Evolutionary conservation across 805 yeast genomes (phyloP).

Genomic region (Babjeviella inositovora): DNA sequence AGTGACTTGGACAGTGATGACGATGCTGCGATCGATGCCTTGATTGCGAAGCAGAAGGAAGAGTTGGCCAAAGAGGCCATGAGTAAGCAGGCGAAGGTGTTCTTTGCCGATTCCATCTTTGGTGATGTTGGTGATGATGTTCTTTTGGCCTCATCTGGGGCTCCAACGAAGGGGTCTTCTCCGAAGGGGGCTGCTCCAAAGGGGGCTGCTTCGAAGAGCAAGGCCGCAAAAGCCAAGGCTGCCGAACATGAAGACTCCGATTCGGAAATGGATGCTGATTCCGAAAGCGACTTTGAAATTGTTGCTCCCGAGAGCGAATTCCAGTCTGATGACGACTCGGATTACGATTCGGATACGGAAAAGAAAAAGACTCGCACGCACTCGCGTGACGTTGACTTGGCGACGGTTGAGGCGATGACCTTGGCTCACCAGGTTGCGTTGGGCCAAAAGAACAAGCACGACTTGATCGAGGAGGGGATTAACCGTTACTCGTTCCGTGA

Average conservation of each 20-base stretch:
- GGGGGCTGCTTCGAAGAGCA: conserved; percentile 1
- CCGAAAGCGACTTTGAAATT: conserved; percentile 25
- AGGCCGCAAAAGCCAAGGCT: not conserved
- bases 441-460: conserved; percentile 75
- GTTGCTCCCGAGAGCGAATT: conserved; percentile 13
- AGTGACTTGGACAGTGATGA: conserved; percentile 40
- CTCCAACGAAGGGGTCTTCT: conserved; percentile 1
- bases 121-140: conserved; percentile 23
- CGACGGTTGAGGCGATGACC: conserved; percentile 95
- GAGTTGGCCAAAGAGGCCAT: conserved; percentile 29
- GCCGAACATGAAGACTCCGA: conserved; percentile 9
- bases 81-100: conserved; percentile 21
- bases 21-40: conserved; percentile 48
- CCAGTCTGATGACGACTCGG: conserved; percentile 22
- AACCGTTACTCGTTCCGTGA: conserved; percentile 89
- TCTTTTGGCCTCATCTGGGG: conserved; percentile 3
- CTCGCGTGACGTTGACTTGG: conserved; percentile 57
- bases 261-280: conserved; percentile 22
- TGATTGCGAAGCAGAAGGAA: conserved; percentile 34
- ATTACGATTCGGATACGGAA: conserved; percentile 38
- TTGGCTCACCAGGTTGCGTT: conserved; percentile 90
- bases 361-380: conserved; percentile 26
- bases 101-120: conserved; percentile 39
- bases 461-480: conserved; percentile 82
- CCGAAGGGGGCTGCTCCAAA: conserved; percentile 1